A percentile compares a stretch with the other conserved stretches of the same genome.
Evolutionary conservation across 2,329 filamentous ascomycete species (phyloP).

Genomic region (Anisogramma anomala): DNA sequence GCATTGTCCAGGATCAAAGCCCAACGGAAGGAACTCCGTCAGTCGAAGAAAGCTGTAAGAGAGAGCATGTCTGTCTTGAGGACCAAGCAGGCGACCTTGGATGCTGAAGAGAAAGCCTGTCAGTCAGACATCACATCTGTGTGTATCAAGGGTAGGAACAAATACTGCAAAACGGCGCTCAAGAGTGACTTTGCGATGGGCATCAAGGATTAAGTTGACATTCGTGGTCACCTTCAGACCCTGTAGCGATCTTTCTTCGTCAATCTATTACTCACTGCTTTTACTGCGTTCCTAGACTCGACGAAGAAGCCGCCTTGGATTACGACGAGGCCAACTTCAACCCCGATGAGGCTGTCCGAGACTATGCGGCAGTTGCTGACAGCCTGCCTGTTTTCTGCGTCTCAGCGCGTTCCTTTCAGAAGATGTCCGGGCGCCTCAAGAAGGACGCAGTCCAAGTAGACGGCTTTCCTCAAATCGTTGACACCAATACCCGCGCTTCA

Average conservation of each 20-base stretch:
- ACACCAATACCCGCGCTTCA: constrained; percentile 50
- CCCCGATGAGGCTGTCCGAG: constrained; percentile 39
- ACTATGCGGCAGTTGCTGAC: constrained; percentile 46
- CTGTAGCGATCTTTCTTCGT: not conserved
- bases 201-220: constrained; percentile 35
- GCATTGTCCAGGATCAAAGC: not conserved
- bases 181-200: constrained; percentile 47
- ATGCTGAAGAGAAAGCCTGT: constrained; percentile 18
- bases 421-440: constrained; percentile 41
- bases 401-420: constrained; percentile 50
- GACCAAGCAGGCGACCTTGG: constrained; percentile 25
- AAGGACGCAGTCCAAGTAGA: constrained; percentile 36
- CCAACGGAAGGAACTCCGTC: not conserved
- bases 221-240: not conserved
- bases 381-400: constrained; percentile 54
- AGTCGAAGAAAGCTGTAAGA: not conserved
- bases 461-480: constrained; percentile 40
- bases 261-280: not conserved
- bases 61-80: constrained; percentile 13
- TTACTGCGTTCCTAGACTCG: constrained; percentile 27
- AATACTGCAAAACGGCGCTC: constrained; percentile 42
- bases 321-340: constrained; percentile 44
- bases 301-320: constrained; percentile 39
- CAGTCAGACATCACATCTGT: constrained; percentile 23
- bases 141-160: constrained; percentile 41